These are phyloP conservation scores for Blastomyces parvus DNA, from an alignment of 2,329 filamentous ascomycete genomes.

Conservation along the genomic window DNA sequence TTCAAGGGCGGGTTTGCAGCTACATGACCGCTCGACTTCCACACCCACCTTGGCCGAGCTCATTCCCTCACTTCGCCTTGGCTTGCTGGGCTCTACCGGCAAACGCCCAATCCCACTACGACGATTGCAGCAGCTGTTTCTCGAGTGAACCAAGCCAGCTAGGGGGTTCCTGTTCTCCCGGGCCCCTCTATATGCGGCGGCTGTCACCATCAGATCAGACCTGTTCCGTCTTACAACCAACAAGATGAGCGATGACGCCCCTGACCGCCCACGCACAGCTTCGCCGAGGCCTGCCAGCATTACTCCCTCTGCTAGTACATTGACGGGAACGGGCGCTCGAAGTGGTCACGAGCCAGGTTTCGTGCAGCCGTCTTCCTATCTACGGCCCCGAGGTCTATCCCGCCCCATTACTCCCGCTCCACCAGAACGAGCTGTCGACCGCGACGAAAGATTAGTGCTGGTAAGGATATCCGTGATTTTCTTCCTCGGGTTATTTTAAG, in stretches of 20 bases:
- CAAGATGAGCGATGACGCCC: conserved; percentile 22
- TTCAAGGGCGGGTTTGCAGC: neutral
- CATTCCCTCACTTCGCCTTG: neutral
- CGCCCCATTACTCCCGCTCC: conserved; percentile 34
- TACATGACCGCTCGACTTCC: conserved; percentile 5
- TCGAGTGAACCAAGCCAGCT: conserved; percentile 3
- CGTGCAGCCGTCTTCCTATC: conserved; percentile 41
- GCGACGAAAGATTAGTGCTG: conserved; percentile 42
- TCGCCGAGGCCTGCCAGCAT: conserved; percentile 10
- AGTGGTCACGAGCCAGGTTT: conserved; percentile 38
- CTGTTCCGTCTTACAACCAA: conserved; percentile 14
- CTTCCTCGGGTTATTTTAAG: conserved; percentile 4
- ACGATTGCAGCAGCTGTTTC: neutral
- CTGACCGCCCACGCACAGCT: conserved; percentile 21
- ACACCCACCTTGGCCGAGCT: neutral
- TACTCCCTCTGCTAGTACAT: conserved; percentile 14
- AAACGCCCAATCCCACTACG: neutral
- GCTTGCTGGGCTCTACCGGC: neutral
- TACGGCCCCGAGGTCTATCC: conserved; percentile 33
- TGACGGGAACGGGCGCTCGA: conserved; percentile 12
- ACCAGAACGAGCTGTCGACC: conserved; percentile 39
- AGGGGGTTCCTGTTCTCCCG: conserved; percentile 7
- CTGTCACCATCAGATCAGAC: conserved; percentile 12
- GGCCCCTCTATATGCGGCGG: conserved; percentile 13
- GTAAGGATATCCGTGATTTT: conserved; percentile 27